These are phyloP conservation scores for Penicillium nordicum DNA, from an alignment of 2,329 filamentous ascomycete genomes.

Conservation along the genomic window DNA sequence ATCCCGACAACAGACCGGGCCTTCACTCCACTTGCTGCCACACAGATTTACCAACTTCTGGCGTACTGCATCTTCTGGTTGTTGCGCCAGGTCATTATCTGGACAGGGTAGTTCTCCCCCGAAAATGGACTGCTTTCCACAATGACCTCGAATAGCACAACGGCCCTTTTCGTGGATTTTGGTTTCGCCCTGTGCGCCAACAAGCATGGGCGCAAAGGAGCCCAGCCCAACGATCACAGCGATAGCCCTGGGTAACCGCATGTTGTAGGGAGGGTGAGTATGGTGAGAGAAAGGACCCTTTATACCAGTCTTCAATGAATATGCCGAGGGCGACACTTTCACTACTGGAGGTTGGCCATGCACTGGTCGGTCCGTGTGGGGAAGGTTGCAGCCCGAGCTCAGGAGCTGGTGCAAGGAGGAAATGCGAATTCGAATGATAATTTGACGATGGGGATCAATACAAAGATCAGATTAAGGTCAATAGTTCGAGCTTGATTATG, in stretches of 20 bases:
- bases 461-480: not conserved
- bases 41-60: conserved; percentile 80
- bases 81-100: conserved; percentile 78
- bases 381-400: conserved; percentile 5
- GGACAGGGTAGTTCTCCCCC: conserved; percentile 86
- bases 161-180: conserved; percentile 76
- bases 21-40: conserved; percentile 78
- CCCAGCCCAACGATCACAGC: conserved; percentile 27
- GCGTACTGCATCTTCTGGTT: conserved; percentile 68
- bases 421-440: not conserved
- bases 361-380: conserved; percentile 10
- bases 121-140: conserved; percentile 86
- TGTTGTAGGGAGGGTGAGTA: conserved; percentile 8
- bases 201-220: conserved; percentile 26
- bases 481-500: not conserved
- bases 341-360: conserved; percentile 10
- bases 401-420: not conserved
- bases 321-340: not conserved
- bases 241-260: conserved; percentile 32
- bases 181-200: conserved; percentile 34
- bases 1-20: conserved; percentile 77
- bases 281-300: not conserved
- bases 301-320: not conserved
- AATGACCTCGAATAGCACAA: conserved; percentile 87
- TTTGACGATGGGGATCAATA: not conserved